These are phyloP conservation scores for Microstroma glucosiphilum DNA, from an alignment of 1,284 basidiomycete species.

Conservation along the genomic window DNA sequence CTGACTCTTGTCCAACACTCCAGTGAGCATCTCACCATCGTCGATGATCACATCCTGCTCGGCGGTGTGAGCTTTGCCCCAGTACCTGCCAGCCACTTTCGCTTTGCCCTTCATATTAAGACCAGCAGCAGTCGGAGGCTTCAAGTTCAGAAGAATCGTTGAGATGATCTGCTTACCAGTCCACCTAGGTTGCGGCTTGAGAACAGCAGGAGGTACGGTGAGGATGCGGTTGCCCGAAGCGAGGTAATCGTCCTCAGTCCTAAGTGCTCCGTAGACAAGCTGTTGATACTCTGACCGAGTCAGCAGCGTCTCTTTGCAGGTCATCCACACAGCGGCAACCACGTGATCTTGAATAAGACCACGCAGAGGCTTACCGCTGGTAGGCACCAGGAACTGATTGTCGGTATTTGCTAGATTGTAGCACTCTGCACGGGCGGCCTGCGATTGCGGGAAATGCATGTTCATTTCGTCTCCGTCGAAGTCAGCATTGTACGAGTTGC, in stretches of 20 bases:
- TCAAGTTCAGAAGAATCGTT: conserved; percentile 65
- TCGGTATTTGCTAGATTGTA: conserved; percentile 85
- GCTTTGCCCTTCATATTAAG: conserved; percentile 80
- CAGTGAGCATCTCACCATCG: conserved; percentile 89
- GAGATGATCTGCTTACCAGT: conserved; percentile 93
- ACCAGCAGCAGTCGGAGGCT: conserved; percentile 71
- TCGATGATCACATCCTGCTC: conserved; percentile 86
- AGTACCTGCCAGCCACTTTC: conserved; percentile 73
- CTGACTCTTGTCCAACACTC: conserved; percentile 89
- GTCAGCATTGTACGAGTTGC: conserved; percentile 99
- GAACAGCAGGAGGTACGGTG: conserved; percentile 83
- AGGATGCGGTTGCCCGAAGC: conserved; percentile 62
- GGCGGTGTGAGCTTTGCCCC: conserved; percentile 58
- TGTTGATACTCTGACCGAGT: conserved; percentile 94
- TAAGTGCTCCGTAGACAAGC: conserved; percentile 86
- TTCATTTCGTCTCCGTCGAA: conserved; percentile 99
- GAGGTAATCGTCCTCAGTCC: conserved; percentile 75
- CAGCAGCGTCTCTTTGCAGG: conserved; percentile 89
- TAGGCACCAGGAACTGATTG: conserved; percentile 96
- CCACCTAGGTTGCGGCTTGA: conserved; percentile 86
- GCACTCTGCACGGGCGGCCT: conserved; percentile 79
- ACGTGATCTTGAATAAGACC: conserved; percentile 99
- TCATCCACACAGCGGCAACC: conserved; percentile 98
- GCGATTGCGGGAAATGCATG: conserved; percentile 95
- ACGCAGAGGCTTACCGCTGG: conserved; percentile 92